A percentile compares a stretch with the other conserved stretches of the same genome.
Conservation (phyloP, 2,329 filamentous ascomycete species). For the Stachybotrys chlorohalonatus region DNA sequence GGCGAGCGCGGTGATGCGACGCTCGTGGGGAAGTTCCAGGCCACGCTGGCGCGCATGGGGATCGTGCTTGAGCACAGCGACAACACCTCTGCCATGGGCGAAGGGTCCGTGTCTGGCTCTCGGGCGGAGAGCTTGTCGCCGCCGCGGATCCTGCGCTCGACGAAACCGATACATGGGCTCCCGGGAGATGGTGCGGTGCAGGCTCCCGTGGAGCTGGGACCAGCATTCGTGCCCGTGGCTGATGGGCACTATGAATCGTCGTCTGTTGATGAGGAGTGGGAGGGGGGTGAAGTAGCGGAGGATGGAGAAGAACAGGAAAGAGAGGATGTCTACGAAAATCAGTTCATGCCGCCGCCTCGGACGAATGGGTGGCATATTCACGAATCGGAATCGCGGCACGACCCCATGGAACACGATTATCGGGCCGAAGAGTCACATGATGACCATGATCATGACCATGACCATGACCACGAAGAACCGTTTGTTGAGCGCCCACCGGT, state of each 20-base stretch:
- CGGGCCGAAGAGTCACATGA: background rate
- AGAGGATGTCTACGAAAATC: background rate
- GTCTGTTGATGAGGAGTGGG: background rate
- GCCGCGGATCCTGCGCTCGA: background rate
- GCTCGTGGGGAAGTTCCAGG: constrained; percentile 62
- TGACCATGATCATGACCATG: background rate
- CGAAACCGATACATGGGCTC: too few species aligned
- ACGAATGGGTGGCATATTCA: background rate
- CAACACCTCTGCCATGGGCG: constrained; percentile 9
- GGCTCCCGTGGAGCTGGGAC: background rate
- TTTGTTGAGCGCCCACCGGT: background rate
- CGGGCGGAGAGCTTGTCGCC: background rate
- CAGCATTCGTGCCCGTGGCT: background rate
- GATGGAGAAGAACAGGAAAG: background rate
- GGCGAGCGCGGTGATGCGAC: constrained; percentile 47
- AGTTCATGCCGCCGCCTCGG: background rate
- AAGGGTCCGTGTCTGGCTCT: constrained; percentile 5
- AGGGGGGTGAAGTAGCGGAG: background rate
- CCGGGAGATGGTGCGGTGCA: too few species aligned
- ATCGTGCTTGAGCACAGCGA: constrained; percentile 59
- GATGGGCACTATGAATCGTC: background rate
- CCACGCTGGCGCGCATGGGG: constrained; percentile 57
- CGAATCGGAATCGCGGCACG: background rate
- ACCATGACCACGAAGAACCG: background rate
- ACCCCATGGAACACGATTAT: background rate